phyloP scores from a whole-genome alignment of 2,329 filamentous ascomycete species.

The Gaeumannomyces tritici region DNA sequence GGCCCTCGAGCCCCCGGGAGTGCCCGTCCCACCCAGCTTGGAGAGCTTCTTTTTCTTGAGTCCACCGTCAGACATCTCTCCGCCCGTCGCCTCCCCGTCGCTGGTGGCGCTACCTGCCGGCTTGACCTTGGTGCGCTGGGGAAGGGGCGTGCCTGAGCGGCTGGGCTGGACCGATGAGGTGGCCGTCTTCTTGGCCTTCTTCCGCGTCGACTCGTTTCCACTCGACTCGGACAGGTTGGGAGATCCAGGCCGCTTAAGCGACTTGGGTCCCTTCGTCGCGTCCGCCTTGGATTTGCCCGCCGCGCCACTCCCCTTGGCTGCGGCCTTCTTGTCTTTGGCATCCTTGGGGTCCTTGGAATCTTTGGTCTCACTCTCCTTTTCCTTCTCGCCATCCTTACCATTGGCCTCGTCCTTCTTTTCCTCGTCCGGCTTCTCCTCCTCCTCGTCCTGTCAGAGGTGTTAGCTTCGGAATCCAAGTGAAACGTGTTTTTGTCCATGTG shows the following conservation, averaged over 20 bases:
- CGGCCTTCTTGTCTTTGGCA: slow-evolving; percentile 41
- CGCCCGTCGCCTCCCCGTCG: slow-evolving; percentile 63
- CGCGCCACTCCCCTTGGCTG: slow-evolving; percentile 58
- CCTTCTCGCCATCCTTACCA: slow-evolving; percentile 45
- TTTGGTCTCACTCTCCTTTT: too few species aligned
- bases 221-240: slow-evolving; percentile 84
- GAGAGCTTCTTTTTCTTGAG: slow-evolving; percentile 37
- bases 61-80: slow-evolving; percentile 53
- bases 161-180: slow-evolving; percentile 37
- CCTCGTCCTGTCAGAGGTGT: slow-evolving; percentile 27
- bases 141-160: slow-evolving; percentile 45
- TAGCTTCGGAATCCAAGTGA: neutral
- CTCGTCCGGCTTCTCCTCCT: slow-evolving; percentile 45
- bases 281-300: slow-evolving; percentile 37
- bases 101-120: slow-evolving; percentile 52
- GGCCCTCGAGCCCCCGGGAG: slow-evolving; percentile 50
- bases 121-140: slow-evolving; percentile 22
- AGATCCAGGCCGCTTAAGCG: slow-evolving; percentile 75
- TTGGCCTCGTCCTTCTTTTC: slow-evolving; percentile 58
- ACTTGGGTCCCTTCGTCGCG: slow-evolving; percentile 45
- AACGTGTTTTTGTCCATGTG: neutral
- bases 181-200: slow-evolving; percentile 60
- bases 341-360: slow-evolving; percentile 33
- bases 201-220: slow-evolving; percentile 78
- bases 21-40: slow-evolving; percentile 46